Percentiles rank a stretch among this genome's conserved stretches.
phyloP scores from a whole-genome alignment of 768 basidiomycete genomes.

The Rhodosporidiobolus odoratus region DNA sequence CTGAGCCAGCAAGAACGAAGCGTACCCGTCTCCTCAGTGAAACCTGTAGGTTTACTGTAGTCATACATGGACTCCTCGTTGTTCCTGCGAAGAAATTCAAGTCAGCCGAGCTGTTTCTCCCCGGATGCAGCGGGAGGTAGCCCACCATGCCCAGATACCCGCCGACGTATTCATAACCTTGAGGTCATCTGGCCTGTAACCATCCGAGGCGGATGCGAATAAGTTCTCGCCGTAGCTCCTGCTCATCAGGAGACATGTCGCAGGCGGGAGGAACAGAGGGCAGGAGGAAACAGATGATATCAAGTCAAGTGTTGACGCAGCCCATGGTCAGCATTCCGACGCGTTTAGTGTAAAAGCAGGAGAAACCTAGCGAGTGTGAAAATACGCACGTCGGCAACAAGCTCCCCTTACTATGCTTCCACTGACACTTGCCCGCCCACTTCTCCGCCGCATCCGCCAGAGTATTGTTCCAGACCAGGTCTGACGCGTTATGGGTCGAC shows the following conservation, averaged over 20 bases:
- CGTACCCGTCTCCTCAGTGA: constrained; percentile 12
- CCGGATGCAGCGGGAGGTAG: neutral
- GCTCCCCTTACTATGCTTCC: neutral
- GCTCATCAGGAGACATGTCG: neutral
- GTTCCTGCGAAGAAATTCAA: constrained; percentile 1
- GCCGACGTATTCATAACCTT: neutral
- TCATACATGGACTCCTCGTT: constrained; percentile 9
- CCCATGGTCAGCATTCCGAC: neutral
- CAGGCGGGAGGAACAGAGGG: neutral
- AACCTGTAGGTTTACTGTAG: constrained; percentile 10
- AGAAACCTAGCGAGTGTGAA: neutral
- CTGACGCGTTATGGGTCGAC: constrained; percentile 2
- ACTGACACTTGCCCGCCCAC: constrained; percentile 10
- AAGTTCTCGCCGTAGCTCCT: constrained; percentile 1
- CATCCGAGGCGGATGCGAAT: neutral
- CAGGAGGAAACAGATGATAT: neutral
- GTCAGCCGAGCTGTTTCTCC: neutral
- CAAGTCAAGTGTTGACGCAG: no score
- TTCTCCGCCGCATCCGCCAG: neutral
- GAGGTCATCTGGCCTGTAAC: neutral
- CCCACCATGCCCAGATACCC: constrained; percentile 11
- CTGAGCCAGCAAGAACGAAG: neutral
- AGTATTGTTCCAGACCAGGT: constrained; percentile 19
- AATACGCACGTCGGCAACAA: neutral
- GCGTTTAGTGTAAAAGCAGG: neutral